Percentiles rank a stretch among this genome's conserved stretches.
Conservation (phyloP, 1,284 basidiomycete genomes). For the Sanghuangporus sanghuang region DNA sequence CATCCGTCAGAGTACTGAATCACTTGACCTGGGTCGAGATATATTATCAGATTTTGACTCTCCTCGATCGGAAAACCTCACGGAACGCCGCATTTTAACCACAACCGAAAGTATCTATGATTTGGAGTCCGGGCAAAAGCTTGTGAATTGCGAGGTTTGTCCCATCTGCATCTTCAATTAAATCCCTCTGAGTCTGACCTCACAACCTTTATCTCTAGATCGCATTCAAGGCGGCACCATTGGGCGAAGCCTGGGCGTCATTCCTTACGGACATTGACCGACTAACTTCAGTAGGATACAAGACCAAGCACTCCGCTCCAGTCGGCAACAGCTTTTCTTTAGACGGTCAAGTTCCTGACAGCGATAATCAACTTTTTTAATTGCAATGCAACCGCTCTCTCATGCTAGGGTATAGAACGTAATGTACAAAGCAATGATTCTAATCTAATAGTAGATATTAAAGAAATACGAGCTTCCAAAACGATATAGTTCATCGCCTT, state of each 20-base stretch:
- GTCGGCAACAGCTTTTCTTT: background rate
- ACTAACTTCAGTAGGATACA: constrained; percentile 30
- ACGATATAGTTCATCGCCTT: constrained; percentile 25
- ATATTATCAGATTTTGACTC: constrained; percentile 6
- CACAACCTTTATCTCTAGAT: background rate
- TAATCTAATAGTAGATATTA: constrained; percentile 12
- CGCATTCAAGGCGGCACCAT: constrained; percentile 27
- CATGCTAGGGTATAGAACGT: constrained; percentile 11
- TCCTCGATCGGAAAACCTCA: background rate
- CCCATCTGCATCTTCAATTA: background rate
- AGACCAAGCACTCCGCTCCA: constrained; percentile 10
- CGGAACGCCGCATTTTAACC: constrained; percentile 16
- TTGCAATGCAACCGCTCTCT: background rate
- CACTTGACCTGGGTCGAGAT: constrained; percentile 17
- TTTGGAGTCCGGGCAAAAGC: constrained; percentile 49
- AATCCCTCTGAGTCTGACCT: background rate
- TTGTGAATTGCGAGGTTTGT: constrained; percentile 50
- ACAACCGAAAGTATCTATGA: constrained; percentile 45
- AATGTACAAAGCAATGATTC: constrained; percentile 14
- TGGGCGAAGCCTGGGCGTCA: constrained; percentile 40
- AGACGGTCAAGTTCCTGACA: background rate
- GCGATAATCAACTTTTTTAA: background rate
- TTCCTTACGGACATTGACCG: constrained; percentile 53
- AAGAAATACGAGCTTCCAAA: constrained; percentile 14
- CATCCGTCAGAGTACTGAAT: constrained; percentile 43